Base-by-base conservation (phyloP, 2,329 filamentous ascomycete species). In the Talaromyces sp. region DNA sequence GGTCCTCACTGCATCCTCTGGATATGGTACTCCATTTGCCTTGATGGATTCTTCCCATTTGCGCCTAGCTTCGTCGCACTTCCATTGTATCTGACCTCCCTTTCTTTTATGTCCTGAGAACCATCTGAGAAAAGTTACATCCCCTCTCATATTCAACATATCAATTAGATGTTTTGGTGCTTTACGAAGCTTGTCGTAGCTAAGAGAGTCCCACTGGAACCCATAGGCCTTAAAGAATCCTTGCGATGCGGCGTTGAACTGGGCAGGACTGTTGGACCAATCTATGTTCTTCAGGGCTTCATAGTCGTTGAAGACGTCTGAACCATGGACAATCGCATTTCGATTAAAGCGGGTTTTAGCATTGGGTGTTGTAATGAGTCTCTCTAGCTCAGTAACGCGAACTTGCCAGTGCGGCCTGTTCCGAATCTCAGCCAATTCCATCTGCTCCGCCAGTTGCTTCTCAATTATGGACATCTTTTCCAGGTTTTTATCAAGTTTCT, bases 401-500 rank as follows among this genome's bases (percentile, higher is more conserved):
- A 50, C 47, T 50, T 50, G 47, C 47, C 47, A 50, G 47, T 50
- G 47, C 22, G 47, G 13, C 47, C 47, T 50, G 47, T 27, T 50
- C 47, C 47, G 47, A 24, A 19, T 14, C 47, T n/a, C 6, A 52
- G 24, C 49, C 22, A 50, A 52, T 52, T 31, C 49, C 14, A 33
- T 10, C 13, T 50, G 47, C 22, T 24, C 45, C 4, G 45, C 45
- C 22, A 49, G 11, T 50, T 50, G 13, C 47, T 50, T 50, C 47
- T 50, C 47, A 27, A 50, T 50, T 31, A 27, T 50, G 14, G 47
- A 7, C 24, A 50, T 52, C 24, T 14, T 14, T n/a, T 52, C 49
- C 22, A 49, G 45, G 24, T 49, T 24, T 50, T 50, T 27, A 50
- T 52, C 49, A 52, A 52, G 49, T 52, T 50, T 50, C 47, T 50